Base-by-base conservation (phyloP, 2,329 filamentous ascomycete species). In the Westerdykella aurantiaca region DNA sequence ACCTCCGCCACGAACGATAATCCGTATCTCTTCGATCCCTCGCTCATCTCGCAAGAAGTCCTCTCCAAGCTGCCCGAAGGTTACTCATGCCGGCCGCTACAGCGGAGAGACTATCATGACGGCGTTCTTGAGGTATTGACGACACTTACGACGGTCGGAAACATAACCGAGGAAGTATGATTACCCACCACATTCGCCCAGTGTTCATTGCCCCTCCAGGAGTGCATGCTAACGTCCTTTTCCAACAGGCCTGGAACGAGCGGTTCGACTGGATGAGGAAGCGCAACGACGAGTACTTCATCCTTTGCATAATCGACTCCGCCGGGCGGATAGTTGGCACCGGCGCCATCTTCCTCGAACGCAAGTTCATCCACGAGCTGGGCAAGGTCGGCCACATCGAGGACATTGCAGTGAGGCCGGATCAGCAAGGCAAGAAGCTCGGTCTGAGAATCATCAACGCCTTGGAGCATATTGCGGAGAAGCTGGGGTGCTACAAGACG, bases 381-480 rank as follows among this genome's bases (percentile, higher is more conserved):
- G 87, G 87, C 40, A 73, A 84, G 17, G 91, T 96, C 21, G 93
- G 91, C 11, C 93, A 97, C 70, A 96, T 97, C 69, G 93, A 97
- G 69, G 93, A 98, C 66, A 96, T 98, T 66, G 90, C 91, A 14
- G 90, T 98, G 31, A 83, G 87, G 52, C 89, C 90, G 71, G 87
- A 94, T 59, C 89, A 97, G 72, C 93, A 97, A 71, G 93, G 93
- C 56, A 96, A 97, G 80, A 96, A 95, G 73, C 77, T 97, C 35
- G 93, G 93, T 4, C 73, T 96, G 62, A 80, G 88, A 55, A 85
- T 97, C 55, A 97, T 97, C 60, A 88, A 97, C 72, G 89, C 91
- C 6, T 78, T 98, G 63, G 90, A 97, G 70, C 85, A 78, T 64
- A 83, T 97, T 47, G 89, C 90, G 43, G 82, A 88, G 65, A 80